Conservation (phyloP, 768 basidiomycete species). For the Lactarius sp. region DNA sequence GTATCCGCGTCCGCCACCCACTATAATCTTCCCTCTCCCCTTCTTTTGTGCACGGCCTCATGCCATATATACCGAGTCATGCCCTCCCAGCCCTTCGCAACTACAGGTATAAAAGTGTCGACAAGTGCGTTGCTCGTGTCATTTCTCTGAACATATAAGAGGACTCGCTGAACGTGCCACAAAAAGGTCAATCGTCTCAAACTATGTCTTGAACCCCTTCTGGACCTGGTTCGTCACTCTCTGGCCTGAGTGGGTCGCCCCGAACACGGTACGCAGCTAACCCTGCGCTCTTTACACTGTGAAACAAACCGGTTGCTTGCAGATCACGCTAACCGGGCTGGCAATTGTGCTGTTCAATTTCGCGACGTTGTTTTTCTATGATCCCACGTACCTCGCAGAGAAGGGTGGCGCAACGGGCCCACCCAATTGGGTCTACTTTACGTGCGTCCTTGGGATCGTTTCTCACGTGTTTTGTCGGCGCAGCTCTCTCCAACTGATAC, state of each 20-base stretch:
- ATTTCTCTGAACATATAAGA: background rate
- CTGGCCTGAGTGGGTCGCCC: slow-evolving; percentile 80
- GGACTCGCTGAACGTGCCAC: background rate
- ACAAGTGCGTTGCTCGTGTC: slow-evolving; percentile 52
- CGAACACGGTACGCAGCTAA: slow-evolving; percentile 69
- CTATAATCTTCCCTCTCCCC: background rate
- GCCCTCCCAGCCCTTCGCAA: slow-evolving; percentile 72
- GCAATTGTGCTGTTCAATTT: slow-evolving; percentile 81
- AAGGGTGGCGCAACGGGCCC: slow-evolving; percentile 56
- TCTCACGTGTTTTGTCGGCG: background rate
- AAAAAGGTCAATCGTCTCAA: slow-evolving; percentile 66
- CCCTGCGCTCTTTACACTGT: background rate
- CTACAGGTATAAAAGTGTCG: slow-evolving; percentile 77
- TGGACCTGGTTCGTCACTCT: slow-evolving; percentile 91
- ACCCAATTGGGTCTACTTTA: slow-evolving; percentile 88
- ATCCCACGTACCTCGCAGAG: slow-evolving; percentile 69
- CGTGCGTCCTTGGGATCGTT: slow-evolving; percentile 43
- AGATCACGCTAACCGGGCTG: slow-evolving; percentile 91
- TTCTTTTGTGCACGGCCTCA: slow-evolving; percentile 26
- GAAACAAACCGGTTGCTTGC: background rate
- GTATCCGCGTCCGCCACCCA: too few relatives aligned
- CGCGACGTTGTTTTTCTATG: slow-evolving; percentile 74
- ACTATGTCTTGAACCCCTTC: slow-evolving; percentile 74
- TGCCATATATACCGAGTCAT: slow-evolving; percentile 61
- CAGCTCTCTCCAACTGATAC: background rate